phyloP scores from a whole-genome alignment of 495 filamentous ascomycete genomes.

The Xylaria curta region DNA sequence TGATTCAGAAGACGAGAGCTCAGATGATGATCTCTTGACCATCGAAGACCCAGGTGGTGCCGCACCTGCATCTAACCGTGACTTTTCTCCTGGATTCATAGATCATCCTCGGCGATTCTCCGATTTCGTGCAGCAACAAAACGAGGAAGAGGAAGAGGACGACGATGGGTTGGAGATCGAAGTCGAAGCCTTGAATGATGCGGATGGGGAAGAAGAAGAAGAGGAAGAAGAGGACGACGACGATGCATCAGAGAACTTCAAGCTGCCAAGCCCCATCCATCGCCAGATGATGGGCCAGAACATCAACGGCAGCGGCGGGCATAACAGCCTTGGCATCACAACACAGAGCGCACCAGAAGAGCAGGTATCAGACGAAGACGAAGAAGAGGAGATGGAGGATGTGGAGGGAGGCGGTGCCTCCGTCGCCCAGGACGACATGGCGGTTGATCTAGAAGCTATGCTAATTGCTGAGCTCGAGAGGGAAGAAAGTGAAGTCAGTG shows the following conservation, averaged over 20 bases:
- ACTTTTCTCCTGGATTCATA: constrained; percentile 47
- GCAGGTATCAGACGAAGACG: constrained; percentile 26
- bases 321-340: constrained; percentile 3
- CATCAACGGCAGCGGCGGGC: constrained; percentile 17
- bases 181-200: constrained; percentile 26
- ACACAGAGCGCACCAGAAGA: constrained; percentile 18
- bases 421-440: constrained; percentile 37
- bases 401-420: constrained; percentile 30
- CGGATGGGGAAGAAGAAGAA: constrained; percentile 31
- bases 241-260: constrained; percentile 42
- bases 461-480: constrained; percentile 45
- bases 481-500: constrained; percentile 49
- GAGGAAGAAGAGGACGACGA: constrained; percentile 42
- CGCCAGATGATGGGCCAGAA: constrained; percentile 34
- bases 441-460: constrained; percentile 46
- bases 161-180: constrained; percentile 35
- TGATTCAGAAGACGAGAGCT: constrained; percentile 51
- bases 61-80: constrained; percentile 35
- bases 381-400: constrained; percentile 42
- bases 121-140: constrained; percentile 45
- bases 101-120: constrained; percentile 48
- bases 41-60: constrained; percentile 54
- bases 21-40: constrained; percentile 53
- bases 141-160: constrained; percentile 44
- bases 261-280: constrained; percentile 44